phyloP scores from a whole-genome alignment of 768 basidiomycete species.

The Pleurotus tuoliensis region DNA sequence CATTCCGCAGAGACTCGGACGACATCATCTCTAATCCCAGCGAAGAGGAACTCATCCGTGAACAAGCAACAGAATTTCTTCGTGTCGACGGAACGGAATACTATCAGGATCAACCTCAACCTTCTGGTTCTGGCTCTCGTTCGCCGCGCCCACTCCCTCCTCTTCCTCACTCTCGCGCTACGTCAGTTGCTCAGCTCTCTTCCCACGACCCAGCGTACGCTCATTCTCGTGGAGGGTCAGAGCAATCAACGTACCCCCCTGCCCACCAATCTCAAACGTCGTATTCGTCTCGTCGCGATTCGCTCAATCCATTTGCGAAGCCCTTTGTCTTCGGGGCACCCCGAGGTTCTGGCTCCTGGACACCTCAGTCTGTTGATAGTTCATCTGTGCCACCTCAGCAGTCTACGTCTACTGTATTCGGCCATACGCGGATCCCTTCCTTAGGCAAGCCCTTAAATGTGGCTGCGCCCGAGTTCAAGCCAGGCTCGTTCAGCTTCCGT shows the following conservation, averaged over 20 bases:
- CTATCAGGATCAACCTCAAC: slow-evolving; percentile 34
- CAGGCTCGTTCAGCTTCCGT: slow-evolving; percentile 72
- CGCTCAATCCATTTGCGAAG: slow-evolving; percentile 77
- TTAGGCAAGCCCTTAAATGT: slow-evolving; percentile 73
- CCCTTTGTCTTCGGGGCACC: slow-evolving; percentile 74
- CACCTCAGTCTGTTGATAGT: slow-evolving; percentile 27
- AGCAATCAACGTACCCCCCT: slow-evolving; percentile 22
- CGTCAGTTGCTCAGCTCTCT: slow-evolving; percentile 55
- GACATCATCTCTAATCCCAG: slow-evolving; percentile 87
- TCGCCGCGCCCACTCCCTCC: slow-evolving; percentile 51
- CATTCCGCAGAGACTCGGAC: slow-evolving; percentile 40
- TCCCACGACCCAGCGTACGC: slow-evolving; percentile 56
- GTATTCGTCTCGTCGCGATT: slow-evolving; percentile 24
- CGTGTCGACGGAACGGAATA: slow-evolving; percentile 39
- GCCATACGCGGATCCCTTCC: slow-evolving; percentile 42
- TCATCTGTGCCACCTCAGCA: slow-evolving; percentile 18
- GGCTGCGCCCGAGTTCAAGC: slow-evolving; percentile 79
- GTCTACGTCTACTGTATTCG: slow-evolving; percentile 29
- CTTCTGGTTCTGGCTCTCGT: slow-evolving; percentile 37
- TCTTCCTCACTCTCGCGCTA: slow-evolving; percentile 60
- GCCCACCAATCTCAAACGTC: slow-evolving; percentile 23
- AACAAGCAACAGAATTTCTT: slow-evolving; percentile 36
- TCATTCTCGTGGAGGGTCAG: slow-evolving; percentile 57
- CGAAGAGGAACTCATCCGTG: slow-evolving; percentile 55
- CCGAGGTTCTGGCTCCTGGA: slow-evolving; percentile 26